Conservation (phyloP, 768 basidiomycete species). For the Amanita pallidorosea region DNA sequence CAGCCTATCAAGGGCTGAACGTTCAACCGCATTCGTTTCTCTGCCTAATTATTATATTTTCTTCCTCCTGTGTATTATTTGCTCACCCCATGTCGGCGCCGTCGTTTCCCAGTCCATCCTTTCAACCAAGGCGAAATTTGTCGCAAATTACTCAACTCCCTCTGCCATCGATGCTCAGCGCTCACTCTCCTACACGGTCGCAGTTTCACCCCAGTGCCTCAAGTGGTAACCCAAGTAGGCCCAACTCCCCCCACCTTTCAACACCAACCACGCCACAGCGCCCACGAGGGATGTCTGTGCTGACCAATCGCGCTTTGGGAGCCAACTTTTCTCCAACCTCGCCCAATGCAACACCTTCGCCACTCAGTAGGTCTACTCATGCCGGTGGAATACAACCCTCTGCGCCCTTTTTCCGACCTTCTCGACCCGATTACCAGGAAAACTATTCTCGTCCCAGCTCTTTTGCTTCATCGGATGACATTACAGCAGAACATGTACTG, state of each 20-base stretch:
- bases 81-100: conserved; percentile 12
- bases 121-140: conserved; percentile 15
- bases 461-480: conserved; percentile 18
- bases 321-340: conserved; percentile 9
- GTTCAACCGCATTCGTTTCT: conserved; percentile 1
- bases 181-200: conserved; percentile 11
- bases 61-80: background rate
- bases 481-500: conserved; percentile 1
- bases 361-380: conserved; percentile 37
- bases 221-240: conserved; percentile 4
- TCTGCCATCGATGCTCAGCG: conserved; percentile 22
- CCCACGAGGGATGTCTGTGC: conserved; percentile 1
- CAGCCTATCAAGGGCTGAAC: background rate
- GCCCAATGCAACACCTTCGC: conserved; percentile 12
- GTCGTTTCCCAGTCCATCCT: conserved; percentile 14
- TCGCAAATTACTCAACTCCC: conserved; percentile 19
- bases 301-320: conserved; percentile 7
- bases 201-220: conserved; percentile 4
- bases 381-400: conserved; percentile 70
- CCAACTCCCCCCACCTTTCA: conserved; percentile 12
- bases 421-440: conserved; percentile 40
- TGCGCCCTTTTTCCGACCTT: conserved; percentile 68
- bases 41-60: background rate
- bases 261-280: conserved; percentile 13
- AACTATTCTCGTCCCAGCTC: conserved; percentile 31